phyloP scores from a whole-genome alignment of 1,284 basidiomycete species.

The Sanghuangporus sanghuang region DNA sequence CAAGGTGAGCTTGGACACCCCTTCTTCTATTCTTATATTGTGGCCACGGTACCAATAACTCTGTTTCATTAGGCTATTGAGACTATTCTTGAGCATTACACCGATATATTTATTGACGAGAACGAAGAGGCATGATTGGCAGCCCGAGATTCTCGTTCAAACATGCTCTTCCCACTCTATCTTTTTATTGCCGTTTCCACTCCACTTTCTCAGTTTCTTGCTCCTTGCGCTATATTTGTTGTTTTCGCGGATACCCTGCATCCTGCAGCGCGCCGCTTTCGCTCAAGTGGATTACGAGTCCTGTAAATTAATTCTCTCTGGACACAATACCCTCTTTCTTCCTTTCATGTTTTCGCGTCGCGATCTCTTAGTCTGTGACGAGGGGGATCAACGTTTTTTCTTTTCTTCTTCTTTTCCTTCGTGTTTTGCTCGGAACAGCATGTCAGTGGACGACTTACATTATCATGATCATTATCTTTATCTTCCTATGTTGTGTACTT shows the following conservation, averaged over 20 bases:
- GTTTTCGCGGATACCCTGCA: conserved; percentile 7
- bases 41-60: conserved; percentile 16
- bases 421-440: background rate
- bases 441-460: conserved; percentile 8
- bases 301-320: background rate
- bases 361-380: conserved; percentile 2
- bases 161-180: background rate
- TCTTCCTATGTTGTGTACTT: conserved; percentile 5
- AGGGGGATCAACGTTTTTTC: background rate
- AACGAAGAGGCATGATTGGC: conserved; percentile 27
- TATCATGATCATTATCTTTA: conserved; percentile 11
- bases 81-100: conserved; percentile 82
- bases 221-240: background rate
- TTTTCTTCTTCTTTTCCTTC: background rate
- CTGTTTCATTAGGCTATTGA: conserved; percentile 61
- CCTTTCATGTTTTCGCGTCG: background rate
- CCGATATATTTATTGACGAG: conserved; percentile 82
- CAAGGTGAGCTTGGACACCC: conserved; percentile 37
- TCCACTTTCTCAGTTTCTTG: background rate
- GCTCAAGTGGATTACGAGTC: background rate
- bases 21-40: conserved; percentile 17
- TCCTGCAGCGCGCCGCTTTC: background rate
- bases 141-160: background rate
- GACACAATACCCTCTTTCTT: background rate
- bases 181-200: background rate